Percentiles rank a stretch among this genome's conserved stretches.
Evolutionary conservation across 208 protist species (phyloP).

Genomic region (Naegleria gruberi): DNA sequence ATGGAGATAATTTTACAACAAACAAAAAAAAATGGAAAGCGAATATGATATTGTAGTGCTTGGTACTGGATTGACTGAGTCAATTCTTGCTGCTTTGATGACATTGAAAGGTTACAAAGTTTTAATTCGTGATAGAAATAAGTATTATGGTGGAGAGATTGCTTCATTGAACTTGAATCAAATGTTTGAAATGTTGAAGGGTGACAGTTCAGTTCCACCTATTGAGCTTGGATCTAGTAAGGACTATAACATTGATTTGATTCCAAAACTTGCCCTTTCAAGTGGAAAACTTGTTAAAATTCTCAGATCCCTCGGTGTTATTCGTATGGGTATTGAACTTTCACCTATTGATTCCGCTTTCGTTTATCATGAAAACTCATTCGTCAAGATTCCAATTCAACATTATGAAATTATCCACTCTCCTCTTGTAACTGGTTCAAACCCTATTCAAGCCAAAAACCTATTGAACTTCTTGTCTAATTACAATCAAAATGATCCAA

Average conservation of each 20-base stretch:
- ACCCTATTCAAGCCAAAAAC: slow-evolving; percentile 86
- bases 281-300: slow-evolving; percentile 91
- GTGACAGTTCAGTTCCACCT: slow-evolving; percentile 58
- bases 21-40: not conserved
- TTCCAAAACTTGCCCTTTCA: slow-evolving; percentile 99
- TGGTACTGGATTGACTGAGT: slow-evolving; percentile 98
- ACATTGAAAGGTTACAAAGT: slow-evolving; percentile 93
- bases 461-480: slow-evolving; percentile 79
- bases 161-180: slow-evolving; percentile 96
- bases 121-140: slow-evolving; percentile 98
- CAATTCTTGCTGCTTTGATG: slow-evolving; percentile 85
- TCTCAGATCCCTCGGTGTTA: slow-evolving; percentile 91
- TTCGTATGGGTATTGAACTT: slow-evolving; percentile 97
- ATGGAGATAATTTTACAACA: too few species aligned
- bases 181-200: slow-evolving; percentile 82
- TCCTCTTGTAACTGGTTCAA: slow-evolving; percentile 91
- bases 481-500: slow-evolving; percentile 69
- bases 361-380: slow-evolving; percentile 84
- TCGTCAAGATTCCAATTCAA: slow-evolving; percentile 89
- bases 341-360: slow-evolving; percentile 93
- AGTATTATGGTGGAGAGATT: slow-evolving; percentile 98
- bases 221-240: slow-evolving; percentile 70
- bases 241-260: slow-evolving; percentile 98
- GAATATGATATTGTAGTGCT: slow-evolving; percentile 71
- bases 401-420: slow-evolving; percentile 87